Evolutionary conservation across 2,329 filamentous ascomycete genomes (phyloP).

Genomic region (Verticillium nubilum): DNA sequence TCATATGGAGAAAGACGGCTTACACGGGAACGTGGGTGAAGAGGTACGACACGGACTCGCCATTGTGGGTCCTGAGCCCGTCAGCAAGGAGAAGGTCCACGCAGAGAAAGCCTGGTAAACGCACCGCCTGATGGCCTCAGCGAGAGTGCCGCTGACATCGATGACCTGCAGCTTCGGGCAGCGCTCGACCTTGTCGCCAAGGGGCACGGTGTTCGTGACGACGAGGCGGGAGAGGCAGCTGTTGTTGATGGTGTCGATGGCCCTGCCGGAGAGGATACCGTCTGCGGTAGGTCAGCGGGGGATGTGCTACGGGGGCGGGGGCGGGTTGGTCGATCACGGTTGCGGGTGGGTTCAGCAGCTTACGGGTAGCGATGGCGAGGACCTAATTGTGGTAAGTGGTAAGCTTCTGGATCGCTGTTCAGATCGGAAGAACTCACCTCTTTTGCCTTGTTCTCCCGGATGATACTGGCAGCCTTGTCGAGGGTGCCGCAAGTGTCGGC

Average conservation of each 20-base stretch:
- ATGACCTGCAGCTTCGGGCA: conserved; percentile 84
- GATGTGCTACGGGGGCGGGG: not conserved
- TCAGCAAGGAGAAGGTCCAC: not conserved
- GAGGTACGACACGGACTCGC: conserved; percentile 49
- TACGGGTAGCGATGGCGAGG: conserved; percentile 3
- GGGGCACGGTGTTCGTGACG: conserved; percentile 67
- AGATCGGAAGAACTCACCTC: conserved; percentile 53
- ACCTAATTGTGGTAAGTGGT: not conserved
- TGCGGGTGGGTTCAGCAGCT: not conserved
- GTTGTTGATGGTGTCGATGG: conserved; percentile 79
- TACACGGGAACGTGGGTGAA: conserved; percentile 43
- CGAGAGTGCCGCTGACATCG: conserved; percentile 80
- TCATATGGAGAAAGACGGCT: no score
- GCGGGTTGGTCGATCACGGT: no score
- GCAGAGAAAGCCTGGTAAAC: not conserved
- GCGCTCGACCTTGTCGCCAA: conserved; percentile 68
- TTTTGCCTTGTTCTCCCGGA: conserved; percentile 80
- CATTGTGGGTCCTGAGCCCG: conserved; percentile 64
- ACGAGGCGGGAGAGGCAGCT: conserved; percentile 74
- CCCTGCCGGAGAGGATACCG: conserved; percentile 82
- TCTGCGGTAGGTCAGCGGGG: conserved; percentile 28
- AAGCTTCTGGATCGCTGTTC: no score
- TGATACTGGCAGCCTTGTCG: conserved; percentile 80
- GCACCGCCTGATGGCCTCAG: conserved; percentile 42
- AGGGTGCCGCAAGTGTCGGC: conserved; percentile 88